Base-by-base conservation (phyloP, 2,329 filamentous ascomycete species). In the Epichloe coenophiala region DNA sequence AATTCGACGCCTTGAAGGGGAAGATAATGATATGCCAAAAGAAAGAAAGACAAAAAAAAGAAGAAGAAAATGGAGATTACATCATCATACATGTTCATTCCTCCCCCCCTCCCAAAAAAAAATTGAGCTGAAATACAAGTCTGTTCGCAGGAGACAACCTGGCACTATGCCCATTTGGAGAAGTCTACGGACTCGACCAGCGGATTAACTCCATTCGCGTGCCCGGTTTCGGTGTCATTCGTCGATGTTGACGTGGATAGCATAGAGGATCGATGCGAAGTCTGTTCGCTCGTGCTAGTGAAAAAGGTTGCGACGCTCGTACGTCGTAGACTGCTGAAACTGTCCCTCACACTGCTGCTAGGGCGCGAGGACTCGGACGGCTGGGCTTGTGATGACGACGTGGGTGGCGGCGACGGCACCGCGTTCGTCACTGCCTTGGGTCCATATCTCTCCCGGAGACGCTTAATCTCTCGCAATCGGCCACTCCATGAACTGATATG, bases 401-500 rank as follows among this genome's bases (percentile, higher is more conserved):
- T 58, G n/a, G 57, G 52, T 21, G 64, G 60, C 15, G 65, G 60
- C 12, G 62, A 58, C 2, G 63, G 54, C 7, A 57, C 58, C 12
- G 58, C 12, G 21, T 53, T 57, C 8, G 42, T 21, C 27, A 54
- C 54, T 37, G 57, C 45, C 56, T 74, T 79, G 8, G 70, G 68
- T 2, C 69, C 72, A 57, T 84, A 76, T 53, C 77, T 80, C 52
- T 94, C 87, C 31, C 89, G 81, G 47, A 98, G 75, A 43, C 81
- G 78, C 63, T 85, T 84, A 63, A 98, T 94, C 63, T 91, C 86
- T 46, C 86, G 80, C 12, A 97, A 76, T 46, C 93, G 82, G 59
- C 84, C 87, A 52, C 88, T 82, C 93, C 93, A 97, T 8, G 88
- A 87, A 11, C 88, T 93, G 33, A 93, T 76, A 61, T 95, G 83